Evolutionary conservation across 2,329 filamentous ascomycete species (phyloP).

Genomic region (Zelopaecilomyces penicillatus): DNA sequence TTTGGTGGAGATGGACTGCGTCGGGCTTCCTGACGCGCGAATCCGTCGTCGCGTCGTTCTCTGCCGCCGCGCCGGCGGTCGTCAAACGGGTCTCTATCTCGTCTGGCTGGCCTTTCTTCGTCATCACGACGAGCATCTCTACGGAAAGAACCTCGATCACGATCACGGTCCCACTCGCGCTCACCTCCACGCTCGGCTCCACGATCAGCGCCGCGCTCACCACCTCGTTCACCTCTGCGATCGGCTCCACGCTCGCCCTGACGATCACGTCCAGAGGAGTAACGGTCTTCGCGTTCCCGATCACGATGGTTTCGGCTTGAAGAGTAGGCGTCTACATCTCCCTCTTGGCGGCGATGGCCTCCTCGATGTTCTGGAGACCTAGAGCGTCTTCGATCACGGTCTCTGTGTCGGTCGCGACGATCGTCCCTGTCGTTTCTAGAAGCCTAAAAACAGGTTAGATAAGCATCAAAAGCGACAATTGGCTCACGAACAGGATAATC

Average conservation of each 20-base stretch:
- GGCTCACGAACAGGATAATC: constrained; percentile 43
- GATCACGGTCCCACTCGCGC: constrained; percentile 70
- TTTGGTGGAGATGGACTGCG: constrained; percentile 74
- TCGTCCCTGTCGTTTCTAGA: constrained; percentile 26
- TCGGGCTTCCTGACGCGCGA: constrained; percentile 43
- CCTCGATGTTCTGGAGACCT: constrained; percentile 70
- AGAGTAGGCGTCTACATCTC: constrained; percentile 80
- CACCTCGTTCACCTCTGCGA: constrained; percentile 55
- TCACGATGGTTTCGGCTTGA: constrained; percentile 89
- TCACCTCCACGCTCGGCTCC: constrained; percentile 60
- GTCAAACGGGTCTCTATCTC: constrained; percentile 47
- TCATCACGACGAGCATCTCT: constrained; percentile 59
- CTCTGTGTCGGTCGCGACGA: constrained; percentile 30
- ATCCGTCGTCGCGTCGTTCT: constrained; percentile 33
- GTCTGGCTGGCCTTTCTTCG: constrained; percentile 47
- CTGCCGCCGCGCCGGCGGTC: constrained; percentile 45
- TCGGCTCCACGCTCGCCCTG: constrained; percentile 60
- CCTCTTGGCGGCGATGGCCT: constrained; percentile 61
- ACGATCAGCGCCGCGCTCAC: constrained; percentile 46
- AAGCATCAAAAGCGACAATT: neutral
- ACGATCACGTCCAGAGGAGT: constrained; percentile 57
- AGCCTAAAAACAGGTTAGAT: constrained; percentile 18
- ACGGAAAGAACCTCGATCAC: constrained; percentile 54
- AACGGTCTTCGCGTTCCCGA: constrained; percentile 87
- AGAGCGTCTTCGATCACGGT: constrained; percentile 64